Conservation (phyloP, 2,329 filamentous ascomycete species). For the Aspergillus aculeatinus region DNA sequence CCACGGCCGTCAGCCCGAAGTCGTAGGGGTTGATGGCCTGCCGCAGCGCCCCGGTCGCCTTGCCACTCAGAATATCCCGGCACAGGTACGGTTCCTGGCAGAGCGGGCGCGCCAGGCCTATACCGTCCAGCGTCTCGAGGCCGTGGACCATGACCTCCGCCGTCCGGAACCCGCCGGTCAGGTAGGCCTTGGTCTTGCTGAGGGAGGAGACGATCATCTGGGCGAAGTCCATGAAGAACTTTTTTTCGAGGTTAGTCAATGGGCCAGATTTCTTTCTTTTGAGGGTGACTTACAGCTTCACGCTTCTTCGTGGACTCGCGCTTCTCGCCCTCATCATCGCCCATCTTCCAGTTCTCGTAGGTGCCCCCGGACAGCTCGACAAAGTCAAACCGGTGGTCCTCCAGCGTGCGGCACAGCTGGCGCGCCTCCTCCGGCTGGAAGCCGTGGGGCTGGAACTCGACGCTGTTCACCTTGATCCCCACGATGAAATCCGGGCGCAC, state of each 20-base stretch:
- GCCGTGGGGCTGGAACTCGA: constrained; percentile 30
- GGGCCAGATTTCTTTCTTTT: no score
- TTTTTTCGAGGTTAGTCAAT: no score
- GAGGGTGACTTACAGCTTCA: constrained; percentile 39
- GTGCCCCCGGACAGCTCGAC: constrained; percentile 65
- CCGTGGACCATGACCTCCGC: constrained; percentile 59
- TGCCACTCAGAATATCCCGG: constrained; percentile 31
- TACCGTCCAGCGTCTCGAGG: constrained; percentile 57
- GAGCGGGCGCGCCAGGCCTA: constrained; percentile 58
- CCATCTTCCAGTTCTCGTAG: constrained; percentile 41
- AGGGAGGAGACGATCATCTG: constrained; percentile 52
- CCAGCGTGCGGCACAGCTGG: constrained; percentile 53
- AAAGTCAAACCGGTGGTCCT: constrained; percentile 54
- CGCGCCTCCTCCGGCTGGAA: constrained; percentile 49
- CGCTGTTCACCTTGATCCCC: constrained; percentile 47
- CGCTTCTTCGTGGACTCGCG: constrained; percentile 56
- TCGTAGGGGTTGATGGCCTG: constrained; percentile 51
- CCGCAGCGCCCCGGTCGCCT: constrained; percentile 51
- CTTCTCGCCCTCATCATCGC: constrained; percentile 23
- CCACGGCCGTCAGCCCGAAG: constrained; percentile 50
- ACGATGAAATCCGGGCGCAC: constrained; percentile 41
- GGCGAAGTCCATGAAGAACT: constrained; percentile 61
- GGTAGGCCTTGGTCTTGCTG: constrained; percentile 56
- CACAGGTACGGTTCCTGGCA: constrained; percentile 50
- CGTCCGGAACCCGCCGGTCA: constrained; percentile 60